Evolutionary conservation across 495 filamentous ascomycete genomes (phyloP), one percentile per base, ranked within the genome.

Genomic region (Chaetomium cochliodes): DNA sequence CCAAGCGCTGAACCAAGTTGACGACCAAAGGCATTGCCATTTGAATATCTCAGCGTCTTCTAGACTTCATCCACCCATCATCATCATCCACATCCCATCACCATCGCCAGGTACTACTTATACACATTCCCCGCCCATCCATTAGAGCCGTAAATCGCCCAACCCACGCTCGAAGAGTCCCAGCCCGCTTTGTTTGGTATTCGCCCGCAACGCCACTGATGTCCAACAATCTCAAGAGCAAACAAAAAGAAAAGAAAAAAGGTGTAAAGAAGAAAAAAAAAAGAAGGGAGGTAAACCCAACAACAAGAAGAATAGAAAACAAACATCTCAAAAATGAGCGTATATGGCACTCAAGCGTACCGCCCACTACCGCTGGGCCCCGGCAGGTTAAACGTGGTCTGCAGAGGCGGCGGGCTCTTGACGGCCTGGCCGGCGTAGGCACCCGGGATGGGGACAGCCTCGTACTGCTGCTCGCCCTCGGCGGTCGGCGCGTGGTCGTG

Each of bases 401-500:
- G 77, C 12, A 58, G 65, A 5, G 79, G 67, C 30, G 77, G 76
- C 52, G 80, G 80, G 67, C 72, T 77, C 74, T 78, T 79, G 57
- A 82, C 51, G 3, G 74, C 76, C 54, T 76, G 77, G 25, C 78
- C 79, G 26, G 72, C 73, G 56, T 89, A 90, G 0, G 87, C 84
- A 22, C 86, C 85, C 0, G 88, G 88, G 64, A 90, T 89, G 6
- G 87, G 86, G 42, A 90, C 87, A 16, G 82, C 76, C 49, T 85
- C 88, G 76, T 89, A 90, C 62, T 82, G 80, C 70, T 84, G 77
- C 80, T 90, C 88, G 53, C 86, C 86, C 1, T 82, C 82, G 33
- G 82, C 86, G 41, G 83, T 79, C 11, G 80, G 79, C 6, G 84
- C 82, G 52, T 82, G 80, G 41, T 75, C 74, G 58, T 76, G 74